These are phyloP conservation scores for Aegle marmelos DNA, from an alignment of 345 rosid species.

Conservation along the genomic window DNA sequence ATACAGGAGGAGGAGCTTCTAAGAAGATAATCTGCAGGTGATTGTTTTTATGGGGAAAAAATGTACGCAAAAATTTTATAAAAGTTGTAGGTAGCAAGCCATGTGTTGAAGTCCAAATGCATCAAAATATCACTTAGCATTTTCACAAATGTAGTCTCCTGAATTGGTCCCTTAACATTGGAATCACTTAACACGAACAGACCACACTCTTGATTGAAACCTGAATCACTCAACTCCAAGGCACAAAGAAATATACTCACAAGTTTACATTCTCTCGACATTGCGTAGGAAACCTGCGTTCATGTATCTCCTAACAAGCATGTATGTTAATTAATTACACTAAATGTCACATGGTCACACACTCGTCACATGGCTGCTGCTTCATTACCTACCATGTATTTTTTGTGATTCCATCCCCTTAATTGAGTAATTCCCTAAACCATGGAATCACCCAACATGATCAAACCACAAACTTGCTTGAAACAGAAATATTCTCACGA, in stretches of 20 bases:
- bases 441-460: neutral
- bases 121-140: neutral
- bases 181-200: neutral
- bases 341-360: neutral
- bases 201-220: neutral
- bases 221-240: neutral
- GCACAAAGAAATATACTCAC: neutral
- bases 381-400: neutral
- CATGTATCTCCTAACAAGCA: neutral
- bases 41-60: too few relatives aligned
- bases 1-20: too few relatives aligned
- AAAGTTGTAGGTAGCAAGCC: neutral
- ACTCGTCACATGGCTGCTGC: neutral
- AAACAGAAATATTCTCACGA: neutral
- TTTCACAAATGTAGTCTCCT: neutral
- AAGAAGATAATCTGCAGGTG: neutral
- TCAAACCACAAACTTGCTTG: neutral
- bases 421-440: neutral
- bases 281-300: neutral
- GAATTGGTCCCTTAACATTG: neutral
- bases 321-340: neutral
- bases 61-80: too few relatives aligned
- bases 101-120: too few relatives aligned
- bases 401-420: neutral
- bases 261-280: neutral